A percentile compares a stretch with the other conserved stretches of the same genome.
Evolutionary conservation across 2,329 filamentous ascomycete species (phyloP).

Genomic region (Microdochium paspali): DNA sequence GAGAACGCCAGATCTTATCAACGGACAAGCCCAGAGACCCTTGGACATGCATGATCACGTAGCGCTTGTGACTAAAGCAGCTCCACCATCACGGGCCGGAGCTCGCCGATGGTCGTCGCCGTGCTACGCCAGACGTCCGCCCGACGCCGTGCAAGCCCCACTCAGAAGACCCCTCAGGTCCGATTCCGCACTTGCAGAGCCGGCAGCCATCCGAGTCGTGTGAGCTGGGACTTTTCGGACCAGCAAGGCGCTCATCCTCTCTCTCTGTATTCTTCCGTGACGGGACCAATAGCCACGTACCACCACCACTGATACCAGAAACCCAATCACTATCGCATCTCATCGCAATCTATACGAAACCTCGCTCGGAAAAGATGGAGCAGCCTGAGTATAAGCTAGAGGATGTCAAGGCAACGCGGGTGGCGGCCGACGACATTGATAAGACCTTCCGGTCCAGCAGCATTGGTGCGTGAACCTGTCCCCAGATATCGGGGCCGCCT

Average conservation of each 20-base stretch:
- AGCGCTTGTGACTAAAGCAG: not conserved
- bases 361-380: constrained; percentile 14
- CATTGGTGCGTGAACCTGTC: constrained; percentile 41
- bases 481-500: too few relatives aligned
- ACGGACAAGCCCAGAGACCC: too few relatives aligned
- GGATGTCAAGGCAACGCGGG: constrained; percentile 34
- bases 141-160: not conserved
- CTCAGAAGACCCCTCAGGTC: not conserved
- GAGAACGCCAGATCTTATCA: not conserved
- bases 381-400: constrained; percentile 48
- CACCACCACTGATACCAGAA: too few relatives aligned
- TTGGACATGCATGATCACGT: not conserved
- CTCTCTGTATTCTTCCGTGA: not conserved
- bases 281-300: not conserved
- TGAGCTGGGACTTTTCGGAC: not conserved
- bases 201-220: not conserved
- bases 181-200: not conserved
- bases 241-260: constrained; percentile 15
- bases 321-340: constrained; percentile 6
- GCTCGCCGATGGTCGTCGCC: not conserved
- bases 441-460: constrained; percentile 49
- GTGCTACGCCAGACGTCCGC: not conserved
- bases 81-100: not conserved
- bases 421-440: constrained; percentile 48
- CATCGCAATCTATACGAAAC: too few relatives aligned